Conservation (phyloP, 108 stramenopile genomes). For the Pseudonitzschia multiseries region DNA sequence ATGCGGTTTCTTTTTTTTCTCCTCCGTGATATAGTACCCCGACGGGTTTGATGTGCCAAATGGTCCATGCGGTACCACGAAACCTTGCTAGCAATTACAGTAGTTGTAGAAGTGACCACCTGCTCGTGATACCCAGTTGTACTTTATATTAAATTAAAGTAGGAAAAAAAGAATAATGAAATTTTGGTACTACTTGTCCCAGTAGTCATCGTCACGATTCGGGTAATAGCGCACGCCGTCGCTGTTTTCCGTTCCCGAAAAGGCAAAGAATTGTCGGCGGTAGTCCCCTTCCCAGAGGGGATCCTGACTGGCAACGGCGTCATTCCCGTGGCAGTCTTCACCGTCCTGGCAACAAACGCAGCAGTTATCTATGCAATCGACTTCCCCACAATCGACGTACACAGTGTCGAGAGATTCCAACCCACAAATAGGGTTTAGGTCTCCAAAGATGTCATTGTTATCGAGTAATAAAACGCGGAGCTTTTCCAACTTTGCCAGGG, state of each 20-base stretch:
- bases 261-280: constrained; percentile 31
- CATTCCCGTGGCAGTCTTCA: constrained; percentile 22
- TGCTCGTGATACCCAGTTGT: too few species aligned
- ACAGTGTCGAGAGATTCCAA: constrained; percentile 9
- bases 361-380: constrained; percentile 22
- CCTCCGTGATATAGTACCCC: too few species aligned
- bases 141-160: too few species aligned
- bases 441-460: constrained; percentile 30
- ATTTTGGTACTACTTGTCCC: too few species aligned
- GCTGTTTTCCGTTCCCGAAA: constrained; percentile 9
- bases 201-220: constrained; percentile 2
- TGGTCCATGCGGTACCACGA: too few species aligned
- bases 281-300: constrained; percentile 38
- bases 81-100: too few species aligned
- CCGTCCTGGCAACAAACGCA: constrained; percentile 31
- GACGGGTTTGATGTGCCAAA: too few species aligned
- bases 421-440: constrained; percentile 8
- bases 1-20: too few species aligned
- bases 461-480: constrained; percentile 29
- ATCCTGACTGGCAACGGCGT: constrained; percentile 20
- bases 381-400: constrained; percentile 27
- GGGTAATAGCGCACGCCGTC: neutral
- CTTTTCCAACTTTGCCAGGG: constrained; percentile 14
- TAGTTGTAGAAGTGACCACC: too few species aligned
- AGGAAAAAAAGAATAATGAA: too few species aligned